These are phyloP conservation scores for Neurospora sublineolata DNA, from an alignment of 495 filamentous ascomycete genomes.

Conservation along the genomic window DNA sequence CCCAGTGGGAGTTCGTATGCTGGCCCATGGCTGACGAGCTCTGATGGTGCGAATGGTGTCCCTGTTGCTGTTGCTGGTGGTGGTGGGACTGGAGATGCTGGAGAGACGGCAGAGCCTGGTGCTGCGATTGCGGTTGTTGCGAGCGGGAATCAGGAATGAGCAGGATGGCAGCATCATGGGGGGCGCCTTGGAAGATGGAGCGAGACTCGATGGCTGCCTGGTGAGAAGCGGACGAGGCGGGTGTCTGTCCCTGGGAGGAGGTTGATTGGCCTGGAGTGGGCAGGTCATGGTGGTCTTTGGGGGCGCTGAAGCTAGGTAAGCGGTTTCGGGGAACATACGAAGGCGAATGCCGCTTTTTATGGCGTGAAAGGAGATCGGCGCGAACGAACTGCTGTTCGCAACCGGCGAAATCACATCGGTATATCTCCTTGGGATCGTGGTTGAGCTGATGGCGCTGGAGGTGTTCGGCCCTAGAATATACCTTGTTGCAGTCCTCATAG, in stretches of 20 bases:
- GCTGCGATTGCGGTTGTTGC: conserved; percentile 14
- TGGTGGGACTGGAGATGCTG: background rate
- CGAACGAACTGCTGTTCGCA: conserved; percentile 86
- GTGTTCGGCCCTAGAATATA: conserved; percentile 91
- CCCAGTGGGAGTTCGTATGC: background rate
- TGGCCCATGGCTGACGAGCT: background rate
- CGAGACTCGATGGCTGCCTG: conserved; percentile 20
- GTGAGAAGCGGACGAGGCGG: conserved; percentile 6
- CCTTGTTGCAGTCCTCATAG: conserved; percentile 78
- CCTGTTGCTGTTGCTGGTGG: background rate
- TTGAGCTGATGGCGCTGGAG: conserved; percentile 49
- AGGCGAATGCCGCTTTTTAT: conserved; percentile 85
- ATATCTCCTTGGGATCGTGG: conserved; percentile 88
- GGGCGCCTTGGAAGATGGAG: conserved; percentile 27
- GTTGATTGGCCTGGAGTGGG: conserved; percentile 10
- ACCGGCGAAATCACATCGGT: conserved; percentile 78
- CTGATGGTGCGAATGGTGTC: background rate
- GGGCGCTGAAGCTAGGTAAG: conserved; percentile 58
- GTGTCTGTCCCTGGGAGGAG: conserved; percentile 11
- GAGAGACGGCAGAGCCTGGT: conserved; percentile 7
- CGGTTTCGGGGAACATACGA: conserved; percentile 85
- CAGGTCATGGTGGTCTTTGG: conserved; percentile 21
- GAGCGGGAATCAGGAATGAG: conserved; percentile 30
- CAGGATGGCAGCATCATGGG: conserved; percentile 37
- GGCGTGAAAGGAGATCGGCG: conserved; percentile 80